A percentile compares a stretch with the other conserved stretches of the same genome.
phyloP scores from a whole-genome alignment of 495 filamentous ascomycete genomes.

The Aspergillus baeticus region DNA sequence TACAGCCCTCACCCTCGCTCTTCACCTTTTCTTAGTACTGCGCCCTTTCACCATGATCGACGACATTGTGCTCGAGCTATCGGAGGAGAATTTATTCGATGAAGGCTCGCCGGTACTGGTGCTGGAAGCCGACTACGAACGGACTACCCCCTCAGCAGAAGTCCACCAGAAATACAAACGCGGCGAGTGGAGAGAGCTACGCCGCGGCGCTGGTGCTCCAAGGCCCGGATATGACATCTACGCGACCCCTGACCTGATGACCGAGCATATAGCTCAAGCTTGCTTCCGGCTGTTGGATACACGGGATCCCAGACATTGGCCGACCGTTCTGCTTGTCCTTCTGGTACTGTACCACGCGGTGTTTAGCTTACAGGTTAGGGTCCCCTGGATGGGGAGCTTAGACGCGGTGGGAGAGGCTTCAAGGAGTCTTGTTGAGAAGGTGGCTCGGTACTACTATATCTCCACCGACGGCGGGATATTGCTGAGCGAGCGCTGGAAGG shows the following conservation, averaged over 20 bases:
- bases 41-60: background rate
- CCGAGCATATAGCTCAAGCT: background rate
- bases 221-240: background rate
- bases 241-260: background rate
- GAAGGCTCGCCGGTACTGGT: background rate
- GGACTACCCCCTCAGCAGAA: background rate
- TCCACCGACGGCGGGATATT: too few species aligned
- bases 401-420: too few species aligned
- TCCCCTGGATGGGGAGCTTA: too few species aligned
- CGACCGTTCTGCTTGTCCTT: background rate
- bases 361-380: too few species aligned
- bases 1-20: background rate
- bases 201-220: background rate
- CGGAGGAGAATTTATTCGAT: background rate
- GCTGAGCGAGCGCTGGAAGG: too few species aligned
- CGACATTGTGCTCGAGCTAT: background rate
- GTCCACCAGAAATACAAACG: background rate
- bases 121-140: background rate
- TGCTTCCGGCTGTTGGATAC: background rate
- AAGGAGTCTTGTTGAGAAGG: too few species aligned
- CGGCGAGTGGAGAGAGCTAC: background rate
- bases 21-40: background rate
- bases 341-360: too few species aligned
- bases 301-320: background rate
- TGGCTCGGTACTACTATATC: too few species aligned